Conservation (phyloP, 257 asterid genomes). For the Avicennia marina region DNA sequence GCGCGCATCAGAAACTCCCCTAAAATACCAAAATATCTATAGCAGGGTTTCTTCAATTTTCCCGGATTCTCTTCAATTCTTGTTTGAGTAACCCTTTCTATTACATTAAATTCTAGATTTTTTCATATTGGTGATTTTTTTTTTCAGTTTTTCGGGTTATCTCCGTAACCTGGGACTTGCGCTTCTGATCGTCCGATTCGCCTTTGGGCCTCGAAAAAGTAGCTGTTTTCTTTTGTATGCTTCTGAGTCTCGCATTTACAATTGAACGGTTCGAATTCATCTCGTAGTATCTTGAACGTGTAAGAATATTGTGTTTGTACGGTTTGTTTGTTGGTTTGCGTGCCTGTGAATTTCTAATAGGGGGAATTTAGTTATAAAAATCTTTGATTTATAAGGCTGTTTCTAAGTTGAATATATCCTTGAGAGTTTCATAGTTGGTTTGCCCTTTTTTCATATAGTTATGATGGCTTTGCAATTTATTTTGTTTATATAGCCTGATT, state of each 20-base stretch:
- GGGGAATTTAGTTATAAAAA: not conserved
- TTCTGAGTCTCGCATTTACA: not conserved
- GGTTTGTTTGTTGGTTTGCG: not conserved
- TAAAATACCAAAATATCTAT: no score
- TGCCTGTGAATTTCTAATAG: slow-evolving; percentile 10
- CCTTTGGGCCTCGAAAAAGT: not conserved
- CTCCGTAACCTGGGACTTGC: no score
- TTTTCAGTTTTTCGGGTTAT: no score
- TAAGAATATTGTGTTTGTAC: not conserved
- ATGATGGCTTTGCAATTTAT: not conserved
- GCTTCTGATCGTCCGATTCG: no score
- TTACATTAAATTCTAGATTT: no score
- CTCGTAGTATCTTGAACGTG: not conserved
- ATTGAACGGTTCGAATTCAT: not conserved
- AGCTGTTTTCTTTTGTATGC: not conserved
- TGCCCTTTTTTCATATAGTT: not conserved
- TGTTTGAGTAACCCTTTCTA: no score
- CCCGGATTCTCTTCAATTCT: not conserved
- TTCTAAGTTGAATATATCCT: not conserved
- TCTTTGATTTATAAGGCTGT: not conserved
- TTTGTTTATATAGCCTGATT: slow-evolving; percentile 1
- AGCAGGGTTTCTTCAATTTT: no score
- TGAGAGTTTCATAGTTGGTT: not conserved
- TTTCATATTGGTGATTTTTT: no score
- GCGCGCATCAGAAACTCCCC: no score